Conservation (phyloP, 177 flowering plant species). For the Vitis hybrid region DNA sequence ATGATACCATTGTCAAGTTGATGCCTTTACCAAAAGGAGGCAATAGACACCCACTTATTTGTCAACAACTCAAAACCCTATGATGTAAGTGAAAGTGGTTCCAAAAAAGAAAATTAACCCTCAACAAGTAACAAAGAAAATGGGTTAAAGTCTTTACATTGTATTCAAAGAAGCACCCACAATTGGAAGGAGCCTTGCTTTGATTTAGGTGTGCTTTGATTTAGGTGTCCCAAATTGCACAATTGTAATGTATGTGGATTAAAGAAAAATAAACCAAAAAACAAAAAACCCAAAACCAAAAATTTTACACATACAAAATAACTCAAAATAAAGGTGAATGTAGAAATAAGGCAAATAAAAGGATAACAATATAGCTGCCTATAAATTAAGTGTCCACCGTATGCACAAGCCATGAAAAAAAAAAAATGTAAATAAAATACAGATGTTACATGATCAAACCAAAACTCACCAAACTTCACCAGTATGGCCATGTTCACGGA, state of each 20-base stretch:
- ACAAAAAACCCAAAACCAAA: too few species aligned
- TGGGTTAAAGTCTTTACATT: too few species aligned
- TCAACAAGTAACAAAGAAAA: too few species aligned
- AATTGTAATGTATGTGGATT: background rate
- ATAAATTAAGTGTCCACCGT: background rate
- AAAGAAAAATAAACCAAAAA: too few species aligned
- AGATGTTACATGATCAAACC: background rate
- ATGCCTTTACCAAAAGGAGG: too few species aligned
- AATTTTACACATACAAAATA: background rate
- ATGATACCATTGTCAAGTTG: too few species aligned
- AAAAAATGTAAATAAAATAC: background rate
- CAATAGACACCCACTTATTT: too few species aligned
- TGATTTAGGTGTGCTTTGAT: background rate
- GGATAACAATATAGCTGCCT: background rate
- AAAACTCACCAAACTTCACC: constrained; percentile 87
- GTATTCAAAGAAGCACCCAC: too few species aligned
- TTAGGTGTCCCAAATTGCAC: too few species aligned
- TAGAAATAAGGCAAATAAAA: background rate
- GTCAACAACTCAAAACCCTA: too few species aligned
- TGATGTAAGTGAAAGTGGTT: too few species aligned
- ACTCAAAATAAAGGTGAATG: background rate
- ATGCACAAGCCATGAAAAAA: background rate
- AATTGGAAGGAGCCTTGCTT: background rate
- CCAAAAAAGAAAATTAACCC: too few species aligned
- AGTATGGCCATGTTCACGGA: constrained; percentile 84